Evolutionary conservation across 371 early-diverging fungal genomes (phyloP), one percentile per base, ranked within the genome.

Genomic region (Paraphysoderma sedebokerense): DNA sequence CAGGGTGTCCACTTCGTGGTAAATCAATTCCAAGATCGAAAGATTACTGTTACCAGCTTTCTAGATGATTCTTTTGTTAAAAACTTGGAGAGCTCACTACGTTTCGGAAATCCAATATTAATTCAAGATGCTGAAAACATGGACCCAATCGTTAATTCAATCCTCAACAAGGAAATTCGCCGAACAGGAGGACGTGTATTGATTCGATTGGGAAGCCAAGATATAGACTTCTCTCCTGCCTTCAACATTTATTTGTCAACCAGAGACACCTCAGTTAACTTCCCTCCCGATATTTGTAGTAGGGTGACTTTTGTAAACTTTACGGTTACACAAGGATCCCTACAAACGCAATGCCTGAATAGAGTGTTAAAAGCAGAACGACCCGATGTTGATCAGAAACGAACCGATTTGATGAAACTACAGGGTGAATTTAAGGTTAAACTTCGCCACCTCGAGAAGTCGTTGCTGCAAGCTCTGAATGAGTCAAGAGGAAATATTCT

Each of bases 291-390:
- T 56, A 80, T 98, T 22, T 91, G 87, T 71, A 84, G 85, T 52
- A 84, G 98, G 44, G 93, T 93, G 7, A 93, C 95, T 0, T 90
- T 98, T 69, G 93, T 96, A 46, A 98, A 96, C 77, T 98, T 96
- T 59, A 92, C 97, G 3, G 88, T 95, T 5, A 97, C 98, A 5
- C 79, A 90, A 22, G 81, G 85, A 40, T 87, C 89, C 69, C 66
- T 98, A 50, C 92, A 95, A 61, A 84, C 84, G 48, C 97, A 97
- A 66, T 92, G 95, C 63, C 67, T 98, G 63, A 85, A 92, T 58
- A 81, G 86, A 69, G 87, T 93, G 1, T 71, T 98, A 48, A 85
- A 86, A 58, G 79, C 81, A 22, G 92, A 95, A 66, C 66, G 93
- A 27, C 93, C 98, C 1, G 98, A 98, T 58, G 87, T 90, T 1